Base-by-base conservation (phyloP, 2,329 filamentous ascomycete species). In the Cercospora berteroae region DNA sequence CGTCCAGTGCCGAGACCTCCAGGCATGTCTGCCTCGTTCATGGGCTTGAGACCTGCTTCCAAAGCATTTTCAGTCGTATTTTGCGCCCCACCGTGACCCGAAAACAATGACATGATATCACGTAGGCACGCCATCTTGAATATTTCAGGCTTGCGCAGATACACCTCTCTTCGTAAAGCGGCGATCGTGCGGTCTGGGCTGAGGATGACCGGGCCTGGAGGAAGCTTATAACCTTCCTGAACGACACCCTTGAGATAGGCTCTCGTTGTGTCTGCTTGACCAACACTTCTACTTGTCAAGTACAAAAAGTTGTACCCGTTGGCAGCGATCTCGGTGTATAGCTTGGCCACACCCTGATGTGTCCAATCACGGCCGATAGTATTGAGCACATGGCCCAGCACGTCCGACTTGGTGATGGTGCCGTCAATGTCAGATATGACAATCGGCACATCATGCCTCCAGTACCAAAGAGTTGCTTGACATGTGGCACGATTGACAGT, bases 241-340 rank as follows among this genome's bases (percentile, higher is more conserved):
- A 89, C 84, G 23, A 99, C 93, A 27, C 94, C 93, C 67, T 94
- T 90, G 3, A 99, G 85, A 78, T 99, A 99, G 0, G 92, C 87
- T 66, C 95, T 85, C 1, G 95, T 99, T 0, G 84, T 93, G 79
- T 99, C 95, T 16, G 95, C 92, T 79, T 96, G 94, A 0, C 95
- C 96, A 56, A 98, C 94, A 13, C 92, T 95, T 61, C 95, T 89
- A 77, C 92, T 96, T 0, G 95, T 99, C 56, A 99, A 86, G 78
- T 99, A 99, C 87, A 99, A 93, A 77, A 99, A 96, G 79, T 99
- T 98, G 84, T 98, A 99, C 6, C 95, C 95, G 75, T 99, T 99
- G 74, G 90, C 89, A 0, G 89, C 89, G 73, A 99, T 99, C 73
- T 99, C 96, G 59, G 91, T 95, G 80, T 98, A 99, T 8, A 99